Evolutionary conservation across 2,329 filamentous ascomycete genomes (phyloP).

Genomic region (Lasiodiplodia gonubiensis): DNA sequence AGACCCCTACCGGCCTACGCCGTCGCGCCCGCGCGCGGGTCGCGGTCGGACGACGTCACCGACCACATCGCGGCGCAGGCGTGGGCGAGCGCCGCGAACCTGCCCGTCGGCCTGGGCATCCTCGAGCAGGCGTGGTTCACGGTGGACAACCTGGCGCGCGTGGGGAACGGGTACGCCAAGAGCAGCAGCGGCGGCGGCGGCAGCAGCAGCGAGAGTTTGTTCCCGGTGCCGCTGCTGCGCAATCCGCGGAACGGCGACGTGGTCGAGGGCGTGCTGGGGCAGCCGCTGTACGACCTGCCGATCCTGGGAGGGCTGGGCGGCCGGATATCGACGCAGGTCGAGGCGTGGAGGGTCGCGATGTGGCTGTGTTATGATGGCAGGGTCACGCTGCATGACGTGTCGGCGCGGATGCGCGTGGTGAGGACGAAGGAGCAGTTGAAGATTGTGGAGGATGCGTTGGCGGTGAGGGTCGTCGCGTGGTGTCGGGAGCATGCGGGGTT

Average conservation of each 20-base stretch:
- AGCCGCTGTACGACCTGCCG: slow-evolving; percentile 11
- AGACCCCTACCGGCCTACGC: neutral
- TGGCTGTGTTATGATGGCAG: slow-evolving; percentile 5
- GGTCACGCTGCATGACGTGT: neutral
- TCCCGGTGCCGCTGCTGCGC: too few relatives aligned
- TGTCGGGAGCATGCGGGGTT: neutral
- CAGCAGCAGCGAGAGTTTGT: too few relatives aligned
- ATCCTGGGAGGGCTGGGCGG: neutral
- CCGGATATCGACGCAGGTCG: neutral
- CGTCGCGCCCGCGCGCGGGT: neutral
- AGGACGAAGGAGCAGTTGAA: neutral
- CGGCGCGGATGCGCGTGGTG: neutral
- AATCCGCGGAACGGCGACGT: too few relatives aligned
- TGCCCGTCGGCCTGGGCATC: neutral
- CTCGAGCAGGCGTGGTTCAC: neutral
- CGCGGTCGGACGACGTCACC: neutral
- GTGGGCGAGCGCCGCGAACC: neutral
- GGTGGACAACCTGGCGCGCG: too few relatives aligned
- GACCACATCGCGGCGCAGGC: neutral
- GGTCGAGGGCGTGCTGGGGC: neutral
- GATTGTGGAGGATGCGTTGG: neutral
- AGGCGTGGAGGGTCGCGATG: slow-evolving; percentile 3
- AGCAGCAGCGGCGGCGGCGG: too few relatives aligned
- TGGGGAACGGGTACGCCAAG: too few relatives aligned
- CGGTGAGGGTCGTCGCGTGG: neutral